phyloP scores from a whole-genome alignment of 345 rosid species.

The Physaria fendleri region DNA sequence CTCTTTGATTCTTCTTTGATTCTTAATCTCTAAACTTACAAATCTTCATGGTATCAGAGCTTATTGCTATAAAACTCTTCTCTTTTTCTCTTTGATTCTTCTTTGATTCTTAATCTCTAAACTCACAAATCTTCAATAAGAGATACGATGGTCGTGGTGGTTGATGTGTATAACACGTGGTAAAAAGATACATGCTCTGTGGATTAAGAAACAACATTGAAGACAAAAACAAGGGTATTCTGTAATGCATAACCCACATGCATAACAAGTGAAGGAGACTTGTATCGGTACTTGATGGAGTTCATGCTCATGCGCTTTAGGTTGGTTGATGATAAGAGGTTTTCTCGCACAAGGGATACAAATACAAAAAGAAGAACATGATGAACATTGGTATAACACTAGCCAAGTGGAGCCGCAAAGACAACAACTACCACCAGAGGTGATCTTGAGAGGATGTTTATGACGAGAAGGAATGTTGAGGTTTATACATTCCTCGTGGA shows the following conservation, averaged over 20 bases:
- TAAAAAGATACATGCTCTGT: neutral
- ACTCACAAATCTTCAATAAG: too few relatives aligned
- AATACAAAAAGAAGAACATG: neutral
- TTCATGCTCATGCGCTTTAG: neutral
- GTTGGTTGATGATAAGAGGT: neutral
- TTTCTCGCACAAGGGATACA: constrained; percentile 5
- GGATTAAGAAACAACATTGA: neutral
- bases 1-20: too few relatives aligned
- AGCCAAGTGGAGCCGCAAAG: neutral
- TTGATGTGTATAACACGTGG: constrained; percentile 2
- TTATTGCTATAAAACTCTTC: too few relatives aligned
- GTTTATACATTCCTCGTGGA: constrained; percentile 1
- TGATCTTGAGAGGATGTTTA: neutral
- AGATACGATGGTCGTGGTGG: constrained; percentile 2
- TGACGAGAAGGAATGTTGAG: neutral
- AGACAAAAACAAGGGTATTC: neutral
- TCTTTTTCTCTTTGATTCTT: too few relatives aligned
- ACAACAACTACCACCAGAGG: neutral
- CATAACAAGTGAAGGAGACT: neutral
- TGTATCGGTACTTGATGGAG: neutral
- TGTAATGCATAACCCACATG: neutral
- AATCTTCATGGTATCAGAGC: too few relatives aligned
- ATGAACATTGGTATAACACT: neutral
- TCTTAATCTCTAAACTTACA: too few relatives aligned
- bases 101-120: too few relatives aligned